Evolutionary conservation across 169 alveolate genomes (phyloP).

Genomic region (Plasmodium inui): DNA sequence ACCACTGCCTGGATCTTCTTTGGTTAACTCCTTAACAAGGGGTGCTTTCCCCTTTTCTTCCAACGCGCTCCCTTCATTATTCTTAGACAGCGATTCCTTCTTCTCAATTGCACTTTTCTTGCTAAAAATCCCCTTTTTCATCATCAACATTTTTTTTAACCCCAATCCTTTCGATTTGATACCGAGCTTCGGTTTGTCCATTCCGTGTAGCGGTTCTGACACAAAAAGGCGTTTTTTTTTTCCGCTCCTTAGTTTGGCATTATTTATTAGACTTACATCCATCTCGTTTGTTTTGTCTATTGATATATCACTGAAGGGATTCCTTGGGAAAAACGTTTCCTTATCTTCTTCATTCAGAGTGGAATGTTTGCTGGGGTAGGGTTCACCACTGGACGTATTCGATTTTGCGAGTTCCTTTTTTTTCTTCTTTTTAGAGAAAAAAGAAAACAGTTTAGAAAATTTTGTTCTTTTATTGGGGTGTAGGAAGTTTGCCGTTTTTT

Average conservation of each 20-base stretch:
- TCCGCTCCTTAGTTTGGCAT: neutral
- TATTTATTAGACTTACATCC: neutral
- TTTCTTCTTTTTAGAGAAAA: conserved; percentile 31
- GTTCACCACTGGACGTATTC: neutral
- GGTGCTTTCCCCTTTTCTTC: neutral
- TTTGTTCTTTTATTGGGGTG: conserved; percentile 7
- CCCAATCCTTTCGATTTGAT: conserved; percentile 32
- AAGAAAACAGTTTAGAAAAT: conserved; percentile 25
- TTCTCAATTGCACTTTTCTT: conserved; percentile 23
- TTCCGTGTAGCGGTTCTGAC: conserved; percentile 47
- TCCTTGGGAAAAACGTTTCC: neutral
- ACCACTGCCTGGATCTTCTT: neutral
- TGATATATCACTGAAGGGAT: neutral
- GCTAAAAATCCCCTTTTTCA: conserved; percentile 12
- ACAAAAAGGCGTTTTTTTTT: conserved; percentile 8
- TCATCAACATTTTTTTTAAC: conserved; percentile 19
- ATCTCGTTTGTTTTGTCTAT: neutral
- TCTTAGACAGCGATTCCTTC: neutral
- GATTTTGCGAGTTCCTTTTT: neutral
- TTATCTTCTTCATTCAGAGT: neutral
- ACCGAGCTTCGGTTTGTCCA: conserved; percentile 37
- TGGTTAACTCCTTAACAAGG: neutral
- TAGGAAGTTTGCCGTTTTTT: neutral
- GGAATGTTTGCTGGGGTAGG: neutral
- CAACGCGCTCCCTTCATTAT: neutral